Evolutionary conservation across 208 protist species (phyloP), one percentile per base, ranked within the genome.

Genomic region (Trypanosoma congolense): DNA sequence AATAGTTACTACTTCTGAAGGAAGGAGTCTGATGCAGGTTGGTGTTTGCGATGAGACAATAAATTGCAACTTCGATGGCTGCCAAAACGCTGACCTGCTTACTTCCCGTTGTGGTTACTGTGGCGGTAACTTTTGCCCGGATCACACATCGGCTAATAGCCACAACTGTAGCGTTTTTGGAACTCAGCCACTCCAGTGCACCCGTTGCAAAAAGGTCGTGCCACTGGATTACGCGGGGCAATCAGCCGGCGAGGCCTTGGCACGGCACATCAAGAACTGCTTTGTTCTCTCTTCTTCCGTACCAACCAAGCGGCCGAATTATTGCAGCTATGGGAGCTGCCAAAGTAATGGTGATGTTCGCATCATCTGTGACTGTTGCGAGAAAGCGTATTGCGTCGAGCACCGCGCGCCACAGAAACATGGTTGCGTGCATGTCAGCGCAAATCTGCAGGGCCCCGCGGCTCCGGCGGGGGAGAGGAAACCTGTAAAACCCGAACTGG

Each of bases 201-300:
- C 80, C 2, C 2, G 89, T 21, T 92, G 85, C 41, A 21, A 47
- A 14, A 56, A 54, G 9, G 53, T 79, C 14, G 85, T 90, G 3
- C 71, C 72, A 33, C 61, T 76, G 6, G 74, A 88, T 68, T 79
- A 68, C 31, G 64, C 70, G 0, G 64, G 68, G 9, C 80, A 92
- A 55, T 26, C 43, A 24, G 30, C 76, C 9, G 75, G 90, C 38
- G 83, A 88, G 53, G 84, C 80, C 0, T 77, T 95, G 16, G 85
- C 74, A 22, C 77, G 66, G 4, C 84, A 95, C 73, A 75, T 92
- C 4, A 84, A 92, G 36, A 61, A 75, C 19, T 74, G 75, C n/a
- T 95, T 81, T 61, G 56, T 61, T 18, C 28, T 43, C 18, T 9
- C 43, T n/a, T 24, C 3, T n/a, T 36, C 40, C 4, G 10, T 26